Evolutionary conservation across 1,139 yeast species (phyloP), one percentile per base, ranked within the genome.

Genomic region (Lodderomyces orthopsilosis): DNA sequence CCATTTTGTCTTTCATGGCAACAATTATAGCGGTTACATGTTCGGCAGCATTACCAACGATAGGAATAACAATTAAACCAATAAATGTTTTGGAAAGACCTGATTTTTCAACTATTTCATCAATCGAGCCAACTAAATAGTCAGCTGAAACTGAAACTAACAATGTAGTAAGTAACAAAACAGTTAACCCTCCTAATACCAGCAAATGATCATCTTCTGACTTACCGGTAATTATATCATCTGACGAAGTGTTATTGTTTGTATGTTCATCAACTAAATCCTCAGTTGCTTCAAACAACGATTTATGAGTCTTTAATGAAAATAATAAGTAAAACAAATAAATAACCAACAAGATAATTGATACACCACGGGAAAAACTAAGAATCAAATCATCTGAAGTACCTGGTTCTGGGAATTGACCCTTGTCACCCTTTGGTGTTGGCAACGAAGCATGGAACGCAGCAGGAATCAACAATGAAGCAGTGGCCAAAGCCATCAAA

Each of bases 31-130:
- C 96, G 14, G 98, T 93, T 40, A 88, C 98, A 63, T 93, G 98
- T 66, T 93, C 98, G 12, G 98, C 98, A 2, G 98, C 98, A 58
- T 93, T 93, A 46, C 98, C 98, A 24, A 93, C 98, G 51, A 94
- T 91, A 40, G 98, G 98, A 50, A 93, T 83, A 40, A 93, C 81
- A 55, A 93, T 85, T 53, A 93, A 74, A 63, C 98, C 98, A 55
- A 93, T 89, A 58, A 93, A 93, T 0, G 98, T 91, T 74, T 91
- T 93, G 41, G 96, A 86, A 50, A 93, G 74, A 3, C 96, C 96
- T 2, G 95, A 81, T 35, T 81, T 68, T 49, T 73, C 86, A 34
- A 93, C 98, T 51, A 93, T 81, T 47, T 79, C 84, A 66, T 93
- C 98, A 56, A 93, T 93, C 24, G 96, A 84, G 30, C 91, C 94